phyloP scores from a whole-genome alignment of 768 basidiomycete species.

The Filobasidium floriforme region DNA sequence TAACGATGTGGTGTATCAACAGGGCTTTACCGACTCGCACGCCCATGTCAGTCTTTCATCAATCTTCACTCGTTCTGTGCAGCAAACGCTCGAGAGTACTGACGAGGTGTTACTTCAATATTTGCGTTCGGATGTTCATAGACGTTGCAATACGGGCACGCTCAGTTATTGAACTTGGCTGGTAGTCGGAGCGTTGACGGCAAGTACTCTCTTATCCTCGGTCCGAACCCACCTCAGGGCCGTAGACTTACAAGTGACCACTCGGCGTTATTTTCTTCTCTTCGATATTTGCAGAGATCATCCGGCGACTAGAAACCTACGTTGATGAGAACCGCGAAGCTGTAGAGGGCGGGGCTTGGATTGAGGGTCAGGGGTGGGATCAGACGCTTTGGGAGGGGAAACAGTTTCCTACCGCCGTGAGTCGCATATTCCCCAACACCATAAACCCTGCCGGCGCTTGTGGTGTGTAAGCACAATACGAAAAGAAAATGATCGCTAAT shows the following conservation, averaged over 20 bases:
- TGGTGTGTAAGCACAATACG: too few relatives aligned
- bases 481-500: too few relatives aligned
- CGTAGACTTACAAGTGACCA: too few relatives aligned
- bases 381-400: conserved; percentile 58
- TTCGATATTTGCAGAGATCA: conserved; percentile 26
- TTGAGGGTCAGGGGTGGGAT: conserved; percentile 88
- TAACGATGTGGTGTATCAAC: not conserved
- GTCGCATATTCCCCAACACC: too few relatives aligned
- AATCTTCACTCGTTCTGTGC: too few relatives aligned
- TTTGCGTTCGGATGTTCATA: not conserved
- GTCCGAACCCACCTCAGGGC: too few relatives aligned
- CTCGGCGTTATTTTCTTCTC: too few relatives aligned
- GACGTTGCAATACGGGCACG: conserved; percentile 37
- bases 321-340: conserved; percentile 19
- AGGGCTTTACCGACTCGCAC: conserved; percentile 42
- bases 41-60: conserved; percentile 26
- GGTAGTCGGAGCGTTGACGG: conserved; percentile 20
- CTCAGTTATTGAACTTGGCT: conserved; percentile 32
- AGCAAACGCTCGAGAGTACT: not conserved
- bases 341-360: conserved; percentile 51
- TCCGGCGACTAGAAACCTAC: conserved; percentile 32
- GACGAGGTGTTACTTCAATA: not conserved
- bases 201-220: not conserved
- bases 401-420: conserved; percentile 74
- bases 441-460: too few relatives aligned